Base-by-base conservation (phyloP, 1,284 basidiomycete genomes). In the Tylopilus sp. region DNA sequence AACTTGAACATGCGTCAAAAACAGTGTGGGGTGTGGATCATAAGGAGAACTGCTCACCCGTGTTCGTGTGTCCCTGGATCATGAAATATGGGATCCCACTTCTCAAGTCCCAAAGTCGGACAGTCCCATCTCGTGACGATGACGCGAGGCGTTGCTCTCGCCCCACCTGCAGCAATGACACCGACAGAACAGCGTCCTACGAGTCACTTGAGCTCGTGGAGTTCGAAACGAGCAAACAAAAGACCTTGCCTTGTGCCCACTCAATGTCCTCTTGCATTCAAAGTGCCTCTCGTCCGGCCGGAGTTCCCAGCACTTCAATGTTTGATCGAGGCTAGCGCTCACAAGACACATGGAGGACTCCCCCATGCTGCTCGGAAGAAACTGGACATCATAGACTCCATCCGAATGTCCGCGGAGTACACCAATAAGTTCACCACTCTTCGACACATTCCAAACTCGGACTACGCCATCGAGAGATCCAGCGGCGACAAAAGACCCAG, bases 1-100 rank as follows among this genome's bases (percentile, higher is more conserved):
- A 65, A 96, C 95, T 89, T 69, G 10, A 22, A n/a, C 19, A 53
- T 29, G 12, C 19, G 57, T 77, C 60, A 75, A 52, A 61, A 60
- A 32, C 53, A 8, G 19, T 41, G 32, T 29, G 54, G 44, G 22
- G 58, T 19, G 72, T 65, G 73, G 65, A 76, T 70, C 75, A 61
- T 1, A 44, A 32, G 12, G 13, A 56, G 74, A 76, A 77, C 24
- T 59, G 41, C 76, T 64, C 39, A 78, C 77, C 77, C 22, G 79
- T 77, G 60, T 78, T 70, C n/a, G 74, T 80, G 55, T 78, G 77
- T 19, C 77, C 77, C 54, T 79, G 77, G 29, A 78, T 74, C 75
- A 80, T 75, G 53, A 80, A 79, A 57, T 79, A 74, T 24, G 77
- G 74, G 38, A 62, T 60, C 7, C 79, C 77, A 26, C 32, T 72